A percentile compares a stretch with the other conserved stretches of the same genome.
Conservation (phyloP, 2,329 filamentous ascomycete genomes). For the Trichoderma aggressivum region DNA sequence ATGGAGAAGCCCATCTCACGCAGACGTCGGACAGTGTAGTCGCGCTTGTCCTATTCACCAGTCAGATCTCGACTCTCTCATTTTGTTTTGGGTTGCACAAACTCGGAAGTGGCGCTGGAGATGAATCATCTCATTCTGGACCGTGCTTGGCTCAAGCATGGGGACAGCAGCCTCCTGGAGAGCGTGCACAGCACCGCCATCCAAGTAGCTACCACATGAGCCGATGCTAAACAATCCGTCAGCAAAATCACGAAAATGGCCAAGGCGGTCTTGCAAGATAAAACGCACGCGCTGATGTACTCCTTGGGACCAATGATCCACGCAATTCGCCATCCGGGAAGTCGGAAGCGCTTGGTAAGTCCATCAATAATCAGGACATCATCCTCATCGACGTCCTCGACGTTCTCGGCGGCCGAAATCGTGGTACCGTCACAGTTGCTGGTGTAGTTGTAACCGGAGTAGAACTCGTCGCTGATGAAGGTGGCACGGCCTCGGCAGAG, state of each 20-base stretch:
- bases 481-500: conserved; percentile 88
- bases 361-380: conserved; percentile 95
- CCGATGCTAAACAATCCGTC: conserved; percentile 55
- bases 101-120: conserved; percentile 82
- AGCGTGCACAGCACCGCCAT: conserved; percentile 89
- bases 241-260: background rate
- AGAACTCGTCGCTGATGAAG: conserved; percentile 95
- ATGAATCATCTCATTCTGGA: conserved; percentile 81
- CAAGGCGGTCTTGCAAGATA: background rate
- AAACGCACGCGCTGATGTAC: conserved; percentile 75
- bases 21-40: conserved; percentile 80
- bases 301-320: conserved; percentile 95
- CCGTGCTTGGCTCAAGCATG: conserved; percentile 85
- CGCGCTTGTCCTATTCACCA: conserved; percentile 68
- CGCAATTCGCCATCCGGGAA: conserved; percentile 93
- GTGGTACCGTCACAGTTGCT: conserved; percentile 86
- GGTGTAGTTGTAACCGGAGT: conserved; percentile 94
- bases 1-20: conserved; percentile 83
- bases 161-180: conserved; percentile 92
- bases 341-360: conserved; percentile 91
- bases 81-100: conserved; percentile 25
- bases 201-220: conserved; percentile 88
- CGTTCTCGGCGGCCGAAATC: conserved; percentile 83
- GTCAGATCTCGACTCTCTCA: background rate
- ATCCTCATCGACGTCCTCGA: conserved; percentile 83